These are phyloP conservation scores for Cetraspora pellucida DNA, from an alignment of 192 early-diverging fungal species.

Conservation along the genomic window DNA sequence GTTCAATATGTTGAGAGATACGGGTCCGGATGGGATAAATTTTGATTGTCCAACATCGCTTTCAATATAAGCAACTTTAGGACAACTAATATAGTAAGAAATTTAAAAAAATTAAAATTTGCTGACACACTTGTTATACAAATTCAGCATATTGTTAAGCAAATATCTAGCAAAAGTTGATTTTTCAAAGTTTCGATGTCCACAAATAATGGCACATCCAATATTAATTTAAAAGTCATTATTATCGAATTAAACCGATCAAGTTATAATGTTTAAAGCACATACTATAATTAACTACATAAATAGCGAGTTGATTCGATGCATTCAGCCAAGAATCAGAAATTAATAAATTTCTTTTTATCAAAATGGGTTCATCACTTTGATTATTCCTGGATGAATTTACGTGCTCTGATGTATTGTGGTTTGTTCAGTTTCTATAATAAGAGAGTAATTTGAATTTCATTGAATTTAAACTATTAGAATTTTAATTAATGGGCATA, in stretches of 20 bases:
- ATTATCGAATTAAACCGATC: conserved; percentile 27
- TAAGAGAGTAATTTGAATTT: too few relatives aligned
- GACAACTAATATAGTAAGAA: conserved; percentile 50
- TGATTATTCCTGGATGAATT: conserved; percentile 20
- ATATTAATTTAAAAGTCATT: conserved; percentile 26
- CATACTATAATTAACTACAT: conserved; percentile 13
- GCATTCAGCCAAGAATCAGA: conserved; percentile 46
- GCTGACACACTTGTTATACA: conserved; percentile 41
- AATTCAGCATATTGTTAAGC: conserved; percentile 73
- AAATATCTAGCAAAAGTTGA: conserved; percentile 82
- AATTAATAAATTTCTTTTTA: conserved; percentile 31
- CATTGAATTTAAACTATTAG: too few relatives aligned
- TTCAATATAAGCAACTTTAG: conserved; percentile 81
- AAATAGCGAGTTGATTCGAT: conserved; percentile 8
- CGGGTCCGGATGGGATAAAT: conserved; percentile 77
- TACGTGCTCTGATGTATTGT: too few relatives aligned
- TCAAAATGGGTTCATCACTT: neutral
- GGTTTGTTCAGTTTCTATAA: too few relatives aligned
- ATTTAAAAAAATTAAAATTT: conserved; percentile 7
- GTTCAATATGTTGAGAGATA: conserved; percentile 74
- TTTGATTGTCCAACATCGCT: conserved; percentile 93
- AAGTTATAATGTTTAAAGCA: conserved; percentile 16
- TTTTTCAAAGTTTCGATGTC: conserved; percentile 84
- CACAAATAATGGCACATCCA: conserved; percentile 62
- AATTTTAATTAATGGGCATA: too few relatives aligned